These are phyloP conservation scores for Beauveria brongniartii DNA, from an alignment of 2,329 filamentous ascomycete species.

Conservation along the genomic window DNA sequence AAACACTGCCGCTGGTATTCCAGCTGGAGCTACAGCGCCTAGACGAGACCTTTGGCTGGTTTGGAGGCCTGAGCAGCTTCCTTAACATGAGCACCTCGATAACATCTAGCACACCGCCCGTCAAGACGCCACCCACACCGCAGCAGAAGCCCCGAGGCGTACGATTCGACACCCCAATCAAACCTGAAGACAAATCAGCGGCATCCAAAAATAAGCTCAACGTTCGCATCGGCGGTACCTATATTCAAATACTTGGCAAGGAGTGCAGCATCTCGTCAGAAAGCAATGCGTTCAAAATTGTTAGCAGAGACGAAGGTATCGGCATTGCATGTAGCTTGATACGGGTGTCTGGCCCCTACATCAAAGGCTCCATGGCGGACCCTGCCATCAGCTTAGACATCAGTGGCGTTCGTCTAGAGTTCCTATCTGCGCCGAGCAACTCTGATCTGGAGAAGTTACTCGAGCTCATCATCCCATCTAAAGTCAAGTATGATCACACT, in stretches of 20 bases:
- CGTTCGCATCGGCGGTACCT: conserved; percentile 65
- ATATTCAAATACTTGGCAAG: conserved; percentile 68
- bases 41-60: conserved; percentile 80
- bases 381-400: conserved; percentile 58
- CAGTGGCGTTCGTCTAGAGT: conserved; percentile 62
- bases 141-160: conserved; percentile 45
- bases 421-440: conserved; percentile 64
- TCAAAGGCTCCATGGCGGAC: conserved; percentile 42
- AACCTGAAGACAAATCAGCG: conserved; percentile 38
- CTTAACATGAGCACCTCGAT: conserved; percentile 83
- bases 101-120: conserved; percentile 54
- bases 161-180: conserved; percentile 46
- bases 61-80: conserved; percentile 86
- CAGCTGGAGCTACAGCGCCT: conserved; percentile 70
- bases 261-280: conserved; percentile 67
- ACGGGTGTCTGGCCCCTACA: conserved; percentile 63
- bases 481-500: conserved; percentile 74
- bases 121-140: conserved; percentile 31
- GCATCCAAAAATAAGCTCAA: conserved; percentile 60
- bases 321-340: conserved; percentile 68
- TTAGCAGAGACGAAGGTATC: conserved; percentile 65
- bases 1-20: conserved; percentile 69
- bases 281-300: conserved; percentile 73
- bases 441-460: conserved; percentile 74
- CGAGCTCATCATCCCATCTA: conserved; percentile 82